Base-by-base conservation (phyloP, 129 eudicot genomes). In the Rutidosis leptorrhynchoides region DNA sequence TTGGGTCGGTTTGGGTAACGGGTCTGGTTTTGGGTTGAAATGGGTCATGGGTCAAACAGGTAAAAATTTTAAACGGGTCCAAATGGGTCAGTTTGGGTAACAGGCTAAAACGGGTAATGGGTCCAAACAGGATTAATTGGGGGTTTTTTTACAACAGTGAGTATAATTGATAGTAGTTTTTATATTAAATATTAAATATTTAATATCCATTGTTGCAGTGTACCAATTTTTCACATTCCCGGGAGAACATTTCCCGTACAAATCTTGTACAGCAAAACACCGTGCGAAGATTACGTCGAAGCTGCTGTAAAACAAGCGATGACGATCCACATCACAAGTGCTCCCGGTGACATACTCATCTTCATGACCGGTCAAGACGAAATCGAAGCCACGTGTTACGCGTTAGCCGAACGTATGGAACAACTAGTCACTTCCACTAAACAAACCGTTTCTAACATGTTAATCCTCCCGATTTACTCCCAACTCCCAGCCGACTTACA, bases 251-350 rank as follows among this genome's bases (percentile, higher is more conserved):
- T 82, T 40, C 88, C 93, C 0, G 88, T 86, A 7, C 84, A 83
- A 42, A 86, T 25, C 28, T 63, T 82, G 58, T 86, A 82, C 54
- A 82, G 88, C 37, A 86, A 86, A 72, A 83, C 82, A 40, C 88
- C 93, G n/a, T 83, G 88, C 61, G 93, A 86, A 77, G 93, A 86
- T 75, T 86, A 86, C 10, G 88, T 86, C 8, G 93, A 86, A 80
- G 93, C 80, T 35, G 93, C 93, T 16, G 88, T 80, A 28, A 86
- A 83, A 46, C 88, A 86, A 74, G 93, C 88, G 4, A 83, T 86
- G 88, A 78, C 88, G n/a, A 86, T 86, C 59, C 93, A 86, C 82
- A 80, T 83, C 26, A 80, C 85, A 3, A 80, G 87, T 28, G 82
- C 83, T 27, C 86, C 88, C 10, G 93, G 93, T 16, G 93, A 83